Evolutionary conservation across 1,284 basidiomycete genomes (phyloP), one percentile per base, ranked within the genome.

Genomic region (Cutaneotrichosporon sp.): DNA sequence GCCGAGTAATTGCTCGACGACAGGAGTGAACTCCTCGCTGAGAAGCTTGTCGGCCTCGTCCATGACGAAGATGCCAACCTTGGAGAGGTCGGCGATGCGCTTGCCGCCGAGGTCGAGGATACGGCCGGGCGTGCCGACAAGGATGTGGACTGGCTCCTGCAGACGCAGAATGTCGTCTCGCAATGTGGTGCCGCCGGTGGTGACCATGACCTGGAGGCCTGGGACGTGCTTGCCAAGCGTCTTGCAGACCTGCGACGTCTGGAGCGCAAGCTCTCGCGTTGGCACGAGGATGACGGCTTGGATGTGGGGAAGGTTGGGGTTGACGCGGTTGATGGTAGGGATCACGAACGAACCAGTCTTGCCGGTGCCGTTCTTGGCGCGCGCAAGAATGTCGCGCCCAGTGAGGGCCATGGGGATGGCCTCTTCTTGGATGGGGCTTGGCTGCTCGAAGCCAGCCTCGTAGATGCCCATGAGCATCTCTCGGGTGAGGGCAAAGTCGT

Each of bases 31-130:
- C 82, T 99, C 97, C 64, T 95, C 93, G 11, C 91, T 94, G 57
- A 99, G 87, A 57, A 99, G 87, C 80, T 99, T 99, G 82, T 99
- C 95, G 58, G 97, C 95, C 81, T 99, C 95, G 81, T 99, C 95
- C 94, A 97, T 97, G 69, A 97, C 92, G 74, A 97, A 99, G 56
- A 95, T 92, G 18, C 89, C 89, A 80, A 95, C 97, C 76, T 92
- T 89, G 81, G 88, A 91, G 67, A 99, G 84, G 81, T 98, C 93
- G 29, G 97, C 95, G 38, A 99, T 90, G 68, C 84, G 87, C 82
- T 98, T 98, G 71, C 94, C 90, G 3, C 91, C 91, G 55, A 99
- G 83, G 83, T 99, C 95, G 61, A 99, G 84, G 70, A 99, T 95
- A 77, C 95, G 87, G 45, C 95, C 95, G 24, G 95, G 95, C 4